Evolutionary conservation across 2,329 filamentous ascomycete species (phyloP), one percentile per base, ranked within the genome.

Genomic region (Madurella fahalii): DNA sequence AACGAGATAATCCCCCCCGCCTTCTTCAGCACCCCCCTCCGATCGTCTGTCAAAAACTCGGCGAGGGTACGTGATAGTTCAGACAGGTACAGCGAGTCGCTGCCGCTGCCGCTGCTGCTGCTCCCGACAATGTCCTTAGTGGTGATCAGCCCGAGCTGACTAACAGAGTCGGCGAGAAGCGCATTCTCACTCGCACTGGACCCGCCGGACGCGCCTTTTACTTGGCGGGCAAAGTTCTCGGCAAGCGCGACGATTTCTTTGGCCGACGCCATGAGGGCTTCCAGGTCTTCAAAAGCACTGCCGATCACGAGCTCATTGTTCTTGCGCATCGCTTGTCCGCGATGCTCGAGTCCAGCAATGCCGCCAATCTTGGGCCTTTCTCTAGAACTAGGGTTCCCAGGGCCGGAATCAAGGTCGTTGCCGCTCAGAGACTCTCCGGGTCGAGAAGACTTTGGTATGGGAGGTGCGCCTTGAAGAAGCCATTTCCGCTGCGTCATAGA

Each of bases 201-300:
- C 1, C 52, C 52, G 9, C 51, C 46, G n/a, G 52, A 52, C 15
- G 61, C 56, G 9, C 77, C 75, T 58, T 81, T 82, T 17, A 75
- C 75, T 65, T 92, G 87, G 12, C 83, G 78, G 1, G 90, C 85
- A 63, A 97, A 93, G 15, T 85, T 85, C 70, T 97, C 93, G 1
- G 94, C 94, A 41, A 99, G 84, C 5, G 91, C 90, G 48, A 97
- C 87, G 47, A 99, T 90, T 68, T 99, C 90, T 68, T 97, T 96
- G 5, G 94, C 94, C 3, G 93, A 96, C 2, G 92, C 90, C 93
- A 97, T 99, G 39, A 99, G 78, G 3, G 94, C 92, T 68, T 97
- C 93, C 0, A 99, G 81, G 66, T 99, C 94, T 68, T 96, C 93
- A 65, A 99, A 99, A 0, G 94, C 92, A 61, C 83, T 91, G 25